These are phyloP conservation scores for Calonectria ilicicola DNA, from an alignment of 2,329 filamentous ascomycete genomes.

Conservation along the genomic window DNA sequence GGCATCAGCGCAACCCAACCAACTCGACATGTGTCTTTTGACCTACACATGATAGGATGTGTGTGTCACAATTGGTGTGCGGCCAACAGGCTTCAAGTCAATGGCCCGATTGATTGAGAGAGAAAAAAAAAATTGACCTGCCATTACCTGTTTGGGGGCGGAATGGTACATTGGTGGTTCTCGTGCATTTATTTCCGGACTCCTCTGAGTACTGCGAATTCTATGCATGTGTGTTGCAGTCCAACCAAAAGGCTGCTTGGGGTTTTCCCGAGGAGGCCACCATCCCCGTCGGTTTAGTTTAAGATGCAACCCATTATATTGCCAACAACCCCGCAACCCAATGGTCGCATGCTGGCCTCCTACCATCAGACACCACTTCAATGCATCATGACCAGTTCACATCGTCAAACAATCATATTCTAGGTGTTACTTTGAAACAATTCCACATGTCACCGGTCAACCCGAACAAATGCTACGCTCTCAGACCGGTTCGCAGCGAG, in stretches of 20 bases:
- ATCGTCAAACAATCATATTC: constrained; percentile 16
- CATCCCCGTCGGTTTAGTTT: neutral
- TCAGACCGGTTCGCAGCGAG: constrained; percentile 29
- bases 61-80: neutral
- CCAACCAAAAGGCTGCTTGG: neutral
- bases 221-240: neutral
- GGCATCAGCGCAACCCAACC: constrained; percentile 15
- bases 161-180: neutral
- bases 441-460: constrained; percentile 33
- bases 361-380: constrained; percentile 11
- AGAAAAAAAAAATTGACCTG: neutral
- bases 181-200: neutral
- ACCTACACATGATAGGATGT: constrained; percentile 4
- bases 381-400: constrained; percentile 13
- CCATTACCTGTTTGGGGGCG: neutral
- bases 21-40: constrained; percentile 4
- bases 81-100: neutral
- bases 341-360: neutral
- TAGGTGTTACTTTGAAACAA: constrained; percentile 7
- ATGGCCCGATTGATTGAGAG: neutral
- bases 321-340: constrained; percentile 2
- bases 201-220: neutral
- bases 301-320: constrained; percentile 20
- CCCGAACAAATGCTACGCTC: constrained; percentile 5
- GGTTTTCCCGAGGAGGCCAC: neutral